phyloP scores from a whole-genome alignment of 306 rosid genomes.

The Citrullus mucosospermus region DNA sequence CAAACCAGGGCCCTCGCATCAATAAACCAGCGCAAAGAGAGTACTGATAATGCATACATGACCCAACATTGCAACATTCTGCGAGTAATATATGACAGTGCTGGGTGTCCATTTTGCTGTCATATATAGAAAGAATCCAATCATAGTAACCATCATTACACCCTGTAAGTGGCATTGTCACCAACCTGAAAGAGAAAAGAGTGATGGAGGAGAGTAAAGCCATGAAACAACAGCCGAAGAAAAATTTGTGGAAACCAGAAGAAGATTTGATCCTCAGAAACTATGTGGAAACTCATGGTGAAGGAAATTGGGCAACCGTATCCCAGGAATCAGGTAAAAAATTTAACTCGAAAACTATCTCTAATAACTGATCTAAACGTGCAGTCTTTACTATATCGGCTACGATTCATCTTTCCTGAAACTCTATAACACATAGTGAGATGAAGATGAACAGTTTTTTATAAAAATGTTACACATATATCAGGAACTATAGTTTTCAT shows the following conservation, averaged over 20 bases:
- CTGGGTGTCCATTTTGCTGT: background rate
- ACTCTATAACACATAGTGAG: background rate
- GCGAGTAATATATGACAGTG: slow-evolving; percentile 8
- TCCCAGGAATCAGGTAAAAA: slow-evolving; percentile 35
- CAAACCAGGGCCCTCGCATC: slow-evolving; percentile 28
- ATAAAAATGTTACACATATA: no score
- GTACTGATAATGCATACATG: slow-evolving; percentile 17
- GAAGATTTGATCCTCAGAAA: slow-evolving; percentile 46
- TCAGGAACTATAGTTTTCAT: background rate
- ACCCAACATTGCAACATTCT: slow-evolving; percentile 7
- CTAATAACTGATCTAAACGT: background rate
- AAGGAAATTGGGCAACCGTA: slow-evolving; percentile 58
- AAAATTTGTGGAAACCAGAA: slow-evolving; percentile 57
- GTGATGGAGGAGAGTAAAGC: slow-evolving; percentile 26
- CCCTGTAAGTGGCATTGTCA: background rate
- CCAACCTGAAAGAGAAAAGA: background rate
- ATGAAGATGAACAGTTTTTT: background rate
- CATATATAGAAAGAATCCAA: background rate
- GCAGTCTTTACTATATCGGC: background rate
- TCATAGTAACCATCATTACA: background rate
- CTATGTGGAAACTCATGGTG: slow-evolving; percentile 58
- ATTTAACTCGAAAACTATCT: background rate
- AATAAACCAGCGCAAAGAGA: slow-evolving; percentile 3
- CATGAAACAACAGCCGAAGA: slow-evolving; percentile 29
- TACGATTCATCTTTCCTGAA: background rate